phyloP scores from a whole-genome alignment of 192 early-diverging fungal species.

The Pilobolus umbonatus region DNA sequence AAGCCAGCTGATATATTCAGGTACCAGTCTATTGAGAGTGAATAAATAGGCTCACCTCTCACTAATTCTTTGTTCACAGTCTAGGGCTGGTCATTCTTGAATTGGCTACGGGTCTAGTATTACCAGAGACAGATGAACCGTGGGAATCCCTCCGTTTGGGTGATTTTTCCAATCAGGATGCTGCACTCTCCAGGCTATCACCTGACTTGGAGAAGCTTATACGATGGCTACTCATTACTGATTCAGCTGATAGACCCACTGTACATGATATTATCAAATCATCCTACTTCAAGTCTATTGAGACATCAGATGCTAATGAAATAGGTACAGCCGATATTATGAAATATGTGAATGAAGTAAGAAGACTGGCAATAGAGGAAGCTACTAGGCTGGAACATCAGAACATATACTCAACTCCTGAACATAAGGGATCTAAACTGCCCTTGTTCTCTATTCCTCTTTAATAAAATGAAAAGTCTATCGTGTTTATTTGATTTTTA shows the following conservation, averaged over 20 bases:
- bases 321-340: neutral
- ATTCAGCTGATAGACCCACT: conserved; percentile 49
- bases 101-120: conserved; percentile 74
- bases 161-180: conserved; percentile 57
- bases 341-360: neutral
- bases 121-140: conserved; percentile 83
- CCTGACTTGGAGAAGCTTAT: conserved; percentile 58
- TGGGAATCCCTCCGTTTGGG: conserved; percentile 84
- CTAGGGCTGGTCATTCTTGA: conserved; percentile 89
- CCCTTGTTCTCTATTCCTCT: no score
- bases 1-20: conserved; percentile 86
- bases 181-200: conserved; percentile 39
- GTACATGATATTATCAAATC: conserved; percentile 45
- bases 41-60: conserved; percentile 1
- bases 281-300: conserved; percentile 28
- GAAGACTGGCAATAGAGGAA: neutral
- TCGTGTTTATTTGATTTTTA: no score
- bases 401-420: neutral
- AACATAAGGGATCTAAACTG: no score
- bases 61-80: conserved; percentile 50
- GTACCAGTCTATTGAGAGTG: conserved; percentile 35
- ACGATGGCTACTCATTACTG: conserved; percentile 61
- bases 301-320: neutral
- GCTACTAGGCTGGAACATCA: neutral
- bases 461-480: no score